Percentiles rank a stretch among this genome's conserved stretches.
Conservation (phyloP, 371 early-diverging fungal genomes). For the Globomyces sp. region DNA sequence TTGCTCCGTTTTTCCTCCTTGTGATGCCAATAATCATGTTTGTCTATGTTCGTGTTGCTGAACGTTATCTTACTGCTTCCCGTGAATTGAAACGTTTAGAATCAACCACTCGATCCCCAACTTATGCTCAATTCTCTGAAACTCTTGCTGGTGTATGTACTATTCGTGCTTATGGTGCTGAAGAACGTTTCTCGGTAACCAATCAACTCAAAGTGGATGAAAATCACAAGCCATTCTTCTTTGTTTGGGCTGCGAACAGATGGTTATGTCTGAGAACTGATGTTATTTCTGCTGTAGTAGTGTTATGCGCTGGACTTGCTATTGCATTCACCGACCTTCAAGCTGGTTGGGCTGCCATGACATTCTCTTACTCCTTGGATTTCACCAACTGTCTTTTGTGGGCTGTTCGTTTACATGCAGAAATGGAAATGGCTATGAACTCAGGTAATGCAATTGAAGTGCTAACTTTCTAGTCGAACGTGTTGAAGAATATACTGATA, state of each 20-base stretch:
- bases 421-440: slow-evolving; percentile 84
- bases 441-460: background rate
- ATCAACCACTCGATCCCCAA: slow-evolving; percentile 69
- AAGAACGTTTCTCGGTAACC: slow-evolving; percentile 24
- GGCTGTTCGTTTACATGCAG: slow-evolving; percentile 73
- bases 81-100: slow-evolving; percentile 81
- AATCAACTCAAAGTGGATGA: slow-evolving; percentile 31
- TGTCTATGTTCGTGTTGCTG: slow-evolving; percentile 23
- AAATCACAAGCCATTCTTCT: slow-evolving; percentile 76
- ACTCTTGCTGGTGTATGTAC: slow-evolving; percentile 65
- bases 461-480: slow-evolving; percentile 68
- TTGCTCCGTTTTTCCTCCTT: slow-evolving; percentile 26
- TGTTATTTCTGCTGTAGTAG: slow-evolving; percentile 62
- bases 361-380: slow-evolving; percentile 73
- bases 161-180: slow-evolving; percentile 66
- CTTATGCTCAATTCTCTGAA: slow-evolving; percentile 77
- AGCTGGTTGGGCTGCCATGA: slow-evolving; percentile 76
- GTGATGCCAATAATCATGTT: slow-evolving; percentile 19
- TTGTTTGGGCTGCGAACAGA: slow-evolving; percentile 81
- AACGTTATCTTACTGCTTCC: slow-evolving; percentile 61
- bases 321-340: slow-evolving; percentile 53
- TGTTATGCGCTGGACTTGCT: slow-evolving; percentile 67
- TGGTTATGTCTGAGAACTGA: slow-evolving; percentile 87
- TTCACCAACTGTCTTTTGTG: slow-evolving; percentile 71
- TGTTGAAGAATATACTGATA: slow-evolving; percentile 62